Evolutionary conservation across 208 protist species (phyloP).

Genomic region (Crithidia expoeki): DNA sequence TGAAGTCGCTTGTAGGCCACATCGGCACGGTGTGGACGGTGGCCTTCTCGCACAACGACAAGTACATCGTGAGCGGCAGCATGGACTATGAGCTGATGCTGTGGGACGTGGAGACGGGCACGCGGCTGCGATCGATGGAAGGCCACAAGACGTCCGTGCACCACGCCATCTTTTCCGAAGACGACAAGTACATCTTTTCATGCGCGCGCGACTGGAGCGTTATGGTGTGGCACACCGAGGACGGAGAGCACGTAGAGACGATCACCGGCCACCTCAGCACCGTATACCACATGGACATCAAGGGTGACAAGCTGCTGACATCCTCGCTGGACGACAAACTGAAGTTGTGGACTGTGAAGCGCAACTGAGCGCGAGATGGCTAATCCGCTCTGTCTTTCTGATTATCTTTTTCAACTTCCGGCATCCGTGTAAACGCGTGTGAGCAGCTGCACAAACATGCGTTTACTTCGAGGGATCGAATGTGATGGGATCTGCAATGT

Average conservation of each 20-base stretch:
- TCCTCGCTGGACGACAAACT: conserved; percentile 83
- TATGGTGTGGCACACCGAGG: conserved; percentile 77
- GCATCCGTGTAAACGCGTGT: background rate
- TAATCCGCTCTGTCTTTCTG: conserved; percentile 3
- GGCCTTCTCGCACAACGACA: conserved; percentile 69
- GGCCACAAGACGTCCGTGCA: conserved; percentile 83
- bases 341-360: conserved; percentile 79
- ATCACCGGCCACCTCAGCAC: conserved; percentile 82
- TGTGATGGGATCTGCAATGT: too few species aligned
- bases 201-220: conserved; percentile 84
- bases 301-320: conserved; percentile 76
- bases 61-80: conserved; percentile 72
- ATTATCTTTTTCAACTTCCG: background rate
- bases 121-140: conserved; percentile 60
- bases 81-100: conserved; percentile 89
- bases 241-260: conserved; percentile 72
- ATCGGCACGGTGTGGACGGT: conserved; percentile 86
- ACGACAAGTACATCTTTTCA: conserved; percentile 87
- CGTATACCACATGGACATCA: conserved; percentile 85
- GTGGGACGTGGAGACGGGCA: conserved; percentile 60
- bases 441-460: background rate
- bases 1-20: conserved; percentile 74
- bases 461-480: too few species aligned
- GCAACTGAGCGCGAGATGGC: conserved; percentile 17
- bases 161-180: conserved; percentile 78